Conservation (phyloP, 2,329 filamentous ascomycete species). For the Juglanconis sp. region DNA sequence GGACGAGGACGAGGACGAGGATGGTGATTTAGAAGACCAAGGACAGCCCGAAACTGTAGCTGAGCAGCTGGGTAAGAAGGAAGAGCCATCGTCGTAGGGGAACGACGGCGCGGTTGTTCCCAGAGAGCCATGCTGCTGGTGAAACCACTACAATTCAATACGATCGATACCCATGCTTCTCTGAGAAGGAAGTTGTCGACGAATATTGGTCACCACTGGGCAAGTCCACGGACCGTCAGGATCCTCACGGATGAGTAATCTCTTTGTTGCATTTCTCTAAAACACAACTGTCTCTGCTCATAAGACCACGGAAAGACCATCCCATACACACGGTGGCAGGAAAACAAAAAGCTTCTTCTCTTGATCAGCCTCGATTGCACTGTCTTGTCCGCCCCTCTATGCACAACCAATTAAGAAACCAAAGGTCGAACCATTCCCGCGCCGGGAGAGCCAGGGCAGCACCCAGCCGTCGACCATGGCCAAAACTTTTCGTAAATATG, state of each 20-base stretch:
- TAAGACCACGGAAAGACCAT: conserved; percentile 23
- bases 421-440: conserved; percentile 45
- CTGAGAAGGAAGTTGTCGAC: neutral
- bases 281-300: conserved; percentile 22
- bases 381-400: conserved; percentile 40
- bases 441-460: conserved; percentile 43
- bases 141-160: neutral
- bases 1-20: conserved; percentile 20
- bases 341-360: conserved; percentile 49
- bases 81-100: neutral
- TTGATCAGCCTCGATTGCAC: conserved; percentile 52
- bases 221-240: neutral
- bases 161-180: neutral
- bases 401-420: conserved; percentile 49
- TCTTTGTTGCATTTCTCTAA: conserved; percentile 24
- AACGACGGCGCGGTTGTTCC: too few relatives aligned
- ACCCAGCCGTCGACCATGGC: conserved; percentile 51
- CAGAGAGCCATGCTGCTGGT: too few relatives aligned
- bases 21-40: conserved; percentile 7
- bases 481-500: conserved; percentile 58
- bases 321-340: conserved; percentile 28
- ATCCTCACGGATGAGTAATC: conserved; percentile 11
- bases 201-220: too few relatives aligned
- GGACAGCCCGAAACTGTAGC: neutral
- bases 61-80: neutral